These are phyloP conservation scores for Fimicolochytrium jonesii DNA, from an alignment of 192 early-diverging fungal species.

Conservation along the genomic window DNA sequence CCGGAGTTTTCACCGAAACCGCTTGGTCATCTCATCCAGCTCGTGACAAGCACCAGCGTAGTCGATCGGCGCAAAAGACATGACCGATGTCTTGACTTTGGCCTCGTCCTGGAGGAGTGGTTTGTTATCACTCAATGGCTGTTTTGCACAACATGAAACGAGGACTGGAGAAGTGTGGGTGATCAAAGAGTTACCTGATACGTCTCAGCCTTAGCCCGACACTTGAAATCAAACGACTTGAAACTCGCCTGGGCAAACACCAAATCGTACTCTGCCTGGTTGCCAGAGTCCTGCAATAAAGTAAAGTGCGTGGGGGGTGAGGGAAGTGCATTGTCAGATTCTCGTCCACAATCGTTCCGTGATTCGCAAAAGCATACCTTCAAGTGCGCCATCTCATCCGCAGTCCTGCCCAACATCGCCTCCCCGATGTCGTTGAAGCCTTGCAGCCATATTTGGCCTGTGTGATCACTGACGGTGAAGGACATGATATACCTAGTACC, in stretches of 20 bases:
- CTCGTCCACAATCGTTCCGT: too few species aligned
- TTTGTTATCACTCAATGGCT: too few species aligned
- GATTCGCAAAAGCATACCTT: constrained; percentile 35
- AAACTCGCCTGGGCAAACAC: constrained; percentile 55
- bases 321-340: too few species aligned
- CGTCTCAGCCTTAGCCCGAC: constrained; percentile 74
- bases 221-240: constrained; percentile 67
- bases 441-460: constrained; percentile 74
- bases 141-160: too few species aligned
- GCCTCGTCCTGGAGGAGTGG: constrained; percentile 16
- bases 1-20: too few species aligned
- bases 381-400: constrained; percentile 62
- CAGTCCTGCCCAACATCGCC: constrained; percentile 62
- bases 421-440: constrained; percentile 82
- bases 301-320: background rate
- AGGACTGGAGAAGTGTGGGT: too few species aligned
- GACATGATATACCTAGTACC: constrained; percentile 69
- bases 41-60: constrained; percentile 5
- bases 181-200: constrained; percentile 76
- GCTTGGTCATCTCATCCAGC: constrained; percentile 11
- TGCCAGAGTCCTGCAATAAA: constrained; percentile 4
- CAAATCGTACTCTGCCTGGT: constrained; percentile 49
- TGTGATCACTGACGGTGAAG: constrained; percentile 67
- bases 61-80: constrained; percentile 5
- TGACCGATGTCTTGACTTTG: constrained; percentile 3